Evolutionary conservation across 495 filamentous ascomycete genomes (phyloP).

Genomic region (Hypoxylon cercidicola): DNA sequence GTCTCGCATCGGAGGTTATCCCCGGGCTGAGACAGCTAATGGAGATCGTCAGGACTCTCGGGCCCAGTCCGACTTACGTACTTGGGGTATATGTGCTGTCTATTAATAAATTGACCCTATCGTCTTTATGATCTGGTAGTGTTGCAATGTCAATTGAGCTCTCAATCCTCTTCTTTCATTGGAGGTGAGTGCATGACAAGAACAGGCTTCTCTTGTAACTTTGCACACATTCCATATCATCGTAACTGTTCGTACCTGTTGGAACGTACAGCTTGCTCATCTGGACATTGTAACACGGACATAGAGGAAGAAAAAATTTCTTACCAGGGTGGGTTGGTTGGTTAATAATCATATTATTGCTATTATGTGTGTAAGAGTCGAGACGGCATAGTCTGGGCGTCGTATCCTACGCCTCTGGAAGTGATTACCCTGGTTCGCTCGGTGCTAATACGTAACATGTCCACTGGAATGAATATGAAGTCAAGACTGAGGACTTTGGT

Average conservation of each 20-base stretch:
- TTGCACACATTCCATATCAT: background rate
- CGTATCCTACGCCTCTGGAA: slow-evolving; percentile 16
- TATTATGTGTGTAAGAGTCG: slow-evolving; percentile 15
- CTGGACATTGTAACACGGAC: background rate
- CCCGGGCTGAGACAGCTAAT: slow-evolving; percentile 21
- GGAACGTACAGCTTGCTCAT: background rate
- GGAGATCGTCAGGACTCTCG: slow-evolving; percentile 17
- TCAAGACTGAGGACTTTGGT: slow-evolving; percentile 11
- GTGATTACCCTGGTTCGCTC: slow-evolving; percentile 15
- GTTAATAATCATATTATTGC: slow-evolving; percentile 13
- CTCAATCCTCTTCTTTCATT: background rate
- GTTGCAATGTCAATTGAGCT: background rate
- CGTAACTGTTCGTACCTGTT: background rate
- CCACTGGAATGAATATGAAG: slow-evolving; percentile 33
- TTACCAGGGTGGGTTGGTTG: slow-evolving; percentile 18
- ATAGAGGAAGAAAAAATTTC: background rate
- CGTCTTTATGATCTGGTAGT: background rate
- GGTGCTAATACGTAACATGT: slow-evolving; percentile 7
- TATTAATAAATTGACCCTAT: background rate
- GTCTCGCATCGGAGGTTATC: slow-evolving; percentile 34
- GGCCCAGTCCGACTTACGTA: slow-evolving; percentile 23
- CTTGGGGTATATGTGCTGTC: slow-evolving; percentile 2
- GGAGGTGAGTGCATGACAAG: background rate
- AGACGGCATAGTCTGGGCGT: slow-evolving; percentile 13
- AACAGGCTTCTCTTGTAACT: background rate